Evolutionary conservation across 805 yeast species (phyloP).

Genomic region (Monosporozyma aerobia): DNA sequence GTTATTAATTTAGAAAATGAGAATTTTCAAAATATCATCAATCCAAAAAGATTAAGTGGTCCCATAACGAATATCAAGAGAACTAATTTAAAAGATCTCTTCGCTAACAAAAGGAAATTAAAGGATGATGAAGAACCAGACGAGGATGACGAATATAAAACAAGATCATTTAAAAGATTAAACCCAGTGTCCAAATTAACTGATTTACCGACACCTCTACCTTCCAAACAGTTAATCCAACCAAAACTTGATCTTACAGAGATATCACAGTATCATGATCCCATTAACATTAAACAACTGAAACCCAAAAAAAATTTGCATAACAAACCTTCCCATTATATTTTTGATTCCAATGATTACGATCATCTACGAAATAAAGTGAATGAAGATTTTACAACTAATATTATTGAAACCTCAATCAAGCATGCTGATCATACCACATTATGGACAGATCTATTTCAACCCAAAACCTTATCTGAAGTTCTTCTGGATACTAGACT

Average conservation of each 20-base stretch:
- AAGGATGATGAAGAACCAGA: background rate
- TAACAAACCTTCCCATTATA: background rate
- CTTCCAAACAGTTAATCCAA: slow-evolving; percentile 10
- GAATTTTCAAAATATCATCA: slow-evolving; percentile 3
- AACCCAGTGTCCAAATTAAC: slow-evolving; percentile 14
- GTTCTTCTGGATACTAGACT: slow-evolving; percentile 22
- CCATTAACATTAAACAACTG: background rate
- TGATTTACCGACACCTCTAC: slow-evolving; percentile 15
- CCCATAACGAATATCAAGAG: slow-evolving; percentile 15
- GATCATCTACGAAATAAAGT: slow-evolving; percentile 5
- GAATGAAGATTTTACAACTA: background rate
- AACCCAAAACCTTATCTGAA: slow-evolving; percentile 26
- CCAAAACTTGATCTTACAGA: slow-evolving; percentile 8
- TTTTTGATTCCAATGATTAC: slow-evolving; percentile 12
- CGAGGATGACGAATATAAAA: background rate
- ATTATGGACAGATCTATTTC: slow-evolving; percentile 26
- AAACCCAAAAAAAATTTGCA: background rate
- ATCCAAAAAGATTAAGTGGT: slow-evolving; percentile 6
- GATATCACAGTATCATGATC: background rate
- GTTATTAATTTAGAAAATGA: slow-evolving; percentile 2
- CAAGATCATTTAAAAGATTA: slow-evolving; percentile 8
- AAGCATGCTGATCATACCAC: background rate
- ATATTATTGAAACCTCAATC: background rate
- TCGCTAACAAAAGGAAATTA: slow-evolving; percentile 9
- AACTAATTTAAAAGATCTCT: slow-evolving; percentile 18